A percentile compares a stretch with the other conserved stretches of the same genome.
These are phyloP conservation scores for Monosporascus sp. DNA, from an alignment of 2,329 filamentous ascomycete species.

Conservation along the genomic window DNA sequence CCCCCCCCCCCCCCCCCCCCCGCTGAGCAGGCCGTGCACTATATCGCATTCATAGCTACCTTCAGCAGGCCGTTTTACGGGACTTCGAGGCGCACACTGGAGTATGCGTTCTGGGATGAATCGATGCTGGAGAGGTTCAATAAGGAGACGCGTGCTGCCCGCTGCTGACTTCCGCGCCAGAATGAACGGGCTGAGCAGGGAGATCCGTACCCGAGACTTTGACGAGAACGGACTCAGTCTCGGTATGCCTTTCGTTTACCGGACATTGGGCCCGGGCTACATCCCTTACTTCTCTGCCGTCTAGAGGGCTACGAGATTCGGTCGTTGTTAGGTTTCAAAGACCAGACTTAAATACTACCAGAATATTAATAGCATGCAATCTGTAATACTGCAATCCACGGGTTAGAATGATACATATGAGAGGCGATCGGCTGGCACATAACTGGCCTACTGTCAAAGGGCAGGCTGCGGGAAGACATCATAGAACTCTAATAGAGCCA, in stretches of 20 bases:
- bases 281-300: constrained; percentile 2
- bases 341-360: too few species aligned
- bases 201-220: background rate
- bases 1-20: background rate
- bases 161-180: background rate
- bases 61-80: background rate
- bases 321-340: too few species aligned
- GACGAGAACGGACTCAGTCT: background rate
- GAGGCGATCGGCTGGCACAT: too few species aligned
- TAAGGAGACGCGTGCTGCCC: background rate
- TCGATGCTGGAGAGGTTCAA: background rate
- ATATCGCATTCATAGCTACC: constrained; percentile 1
- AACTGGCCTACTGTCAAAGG: too few species aligned
- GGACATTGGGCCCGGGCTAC: constrained; percentile 1
- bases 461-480: too few species aligned
- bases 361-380: too few species aligned
- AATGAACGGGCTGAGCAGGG: background rate
- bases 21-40: background rate
- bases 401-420: too few species aligned
- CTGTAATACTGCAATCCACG: too few species aligned
- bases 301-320: background rate
- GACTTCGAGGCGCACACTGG: background rate
- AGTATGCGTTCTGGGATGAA: background rate
- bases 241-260: constrained; percentile 1
- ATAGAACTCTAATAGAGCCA: too few species aligned